These are phyloP conservation scores for Acaromyces ingoldii DNA, from an alignment of 1,284 basidiomycete genomes.

Conservation along the genomic window DNA sequence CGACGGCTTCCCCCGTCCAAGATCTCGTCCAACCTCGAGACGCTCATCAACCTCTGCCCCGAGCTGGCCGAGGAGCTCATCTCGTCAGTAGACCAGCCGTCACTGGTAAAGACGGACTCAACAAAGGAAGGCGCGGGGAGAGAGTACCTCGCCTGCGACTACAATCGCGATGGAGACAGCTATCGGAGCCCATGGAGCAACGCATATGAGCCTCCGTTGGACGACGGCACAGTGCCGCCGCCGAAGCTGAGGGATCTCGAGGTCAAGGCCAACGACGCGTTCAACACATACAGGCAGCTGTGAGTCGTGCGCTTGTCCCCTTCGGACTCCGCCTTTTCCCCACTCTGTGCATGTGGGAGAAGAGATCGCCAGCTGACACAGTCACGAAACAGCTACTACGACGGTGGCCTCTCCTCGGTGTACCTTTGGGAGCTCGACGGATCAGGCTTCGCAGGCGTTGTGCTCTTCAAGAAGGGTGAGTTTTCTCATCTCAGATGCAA, in stretches of 20 bases:
- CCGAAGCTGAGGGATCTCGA: conserved; percentile 83
- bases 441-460: conserved; percentile 81
- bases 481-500: conserved; percentile 15
- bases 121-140: conserved; percentile 61
- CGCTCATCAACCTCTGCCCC: conserved; percentile 67
- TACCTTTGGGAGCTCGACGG: conserved; percentile 98
- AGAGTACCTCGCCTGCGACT: conserved; percentile 93
- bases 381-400: conserved; percentile 72
- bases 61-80: conserved; percentile 92
- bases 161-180: conserved; percentile 92
- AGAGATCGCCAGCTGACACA: not conserved
- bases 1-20: conserved; percentile 88
- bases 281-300: conserved; percentile 96
- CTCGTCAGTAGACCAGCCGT: conserved; percentile 89
- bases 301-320: too few species aligned
- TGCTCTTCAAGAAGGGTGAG: conserved; percentile 90
- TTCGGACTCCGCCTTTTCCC: too few species aligned
- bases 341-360: too few species aligned
- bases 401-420: conserved; percentile 92
- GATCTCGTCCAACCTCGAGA: conserved; percentile 79
- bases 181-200: conserved; percentile 97
- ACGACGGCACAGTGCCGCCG: conserved; percentile 76
- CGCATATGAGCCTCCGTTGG: conserved; percentile 77
- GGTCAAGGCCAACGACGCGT: conserved; percentile 87
- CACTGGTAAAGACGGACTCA: conserved; percentile 73